Percentiles rank a stretch among this genome's conserved stretches.
These are phyloP conservation scores for Cinnamomum chago DNA, from an alignment of 164 flowering plant species.

Conservation along the genomic window DNA sequence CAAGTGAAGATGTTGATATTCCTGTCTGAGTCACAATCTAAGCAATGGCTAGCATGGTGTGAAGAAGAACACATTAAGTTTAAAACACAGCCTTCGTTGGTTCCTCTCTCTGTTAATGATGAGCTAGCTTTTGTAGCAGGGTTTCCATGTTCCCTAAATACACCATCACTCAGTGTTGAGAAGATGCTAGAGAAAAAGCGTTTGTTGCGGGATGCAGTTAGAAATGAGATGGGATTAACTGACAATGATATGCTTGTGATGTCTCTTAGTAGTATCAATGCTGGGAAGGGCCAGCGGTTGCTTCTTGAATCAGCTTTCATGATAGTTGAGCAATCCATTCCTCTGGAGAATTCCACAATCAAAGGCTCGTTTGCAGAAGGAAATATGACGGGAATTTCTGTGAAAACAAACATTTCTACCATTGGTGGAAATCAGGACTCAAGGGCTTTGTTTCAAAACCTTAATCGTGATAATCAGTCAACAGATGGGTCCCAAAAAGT, in stretches of 20 bases:
- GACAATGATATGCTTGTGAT: constrained; percentile 78
- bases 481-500: constrained; percentile 2
- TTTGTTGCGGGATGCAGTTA: constrained; percentile 58
- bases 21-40: constrained; percentile 76
- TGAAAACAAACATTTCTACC: constrained; percentile 21
- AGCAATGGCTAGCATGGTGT: constrained; percentile 91
- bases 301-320: constrained; percentile 73
- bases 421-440: constrained; percentile 29
- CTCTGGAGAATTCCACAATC: constrained; percentile 18
- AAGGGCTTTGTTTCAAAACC: constrained; percentile 44
- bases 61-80: constrained; percentile 81
- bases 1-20: constrained; percentile 77
- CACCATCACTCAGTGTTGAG: constrained; percentile 62
- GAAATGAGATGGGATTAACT: constrained; percentile 86
- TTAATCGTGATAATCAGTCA: constrained; percentile 15
- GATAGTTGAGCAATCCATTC: constrained; percentile 30
- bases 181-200: constrained; percentile 70
- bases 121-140: constrained; percentile 97
- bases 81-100: constrained; percentile 47
- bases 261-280: constrained; percentile 87
- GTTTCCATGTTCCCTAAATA: constrained; percentile 67
- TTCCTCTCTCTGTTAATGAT: constrained; percentile 91
- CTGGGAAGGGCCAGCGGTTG: constrained; percentile 87
- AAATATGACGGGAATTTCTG: constrained; percentile 1
- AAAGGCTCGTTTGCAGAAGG: constrained; percentile 16